Conservation (phyloP, 495 filamentous ascomycete genomes). For the Rostrohypoxylon terebratum region DNA sequence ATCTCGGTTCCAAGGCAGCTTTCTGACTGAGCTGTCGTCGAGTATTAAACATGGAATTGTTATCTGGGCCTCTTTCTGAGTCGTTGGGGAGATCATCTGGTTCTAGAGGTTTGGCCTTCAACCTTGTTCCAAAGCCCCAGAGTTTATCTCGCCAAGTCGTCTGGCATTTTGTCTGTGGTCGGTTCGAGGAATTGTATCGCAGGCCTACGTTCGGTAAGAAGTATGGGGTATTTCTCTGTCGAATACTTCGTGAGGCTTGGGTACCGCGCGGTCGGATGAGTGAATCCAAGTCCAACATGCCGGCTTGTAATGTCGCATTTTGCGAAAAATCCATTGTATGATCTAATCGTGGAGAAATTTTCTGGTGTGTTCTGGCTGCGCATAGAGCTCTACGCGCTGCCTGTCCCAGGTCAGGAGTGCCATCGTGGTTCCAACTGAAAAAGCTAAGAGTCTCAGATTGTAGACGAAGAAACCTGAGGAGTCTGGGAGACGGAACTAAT, state of each 20-base stretch:
- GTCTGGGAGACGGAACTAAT: slow-evolving; percentile 66
- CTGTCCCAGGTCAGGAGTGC: slow-evolving; percentile 42
- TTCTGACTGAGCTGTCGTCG: slow-evolving; percentile 74
- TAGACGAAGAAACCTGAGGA: slow-evolving; percentile 71
- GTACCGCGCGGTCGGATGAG: slow-evolving; percentile 50
- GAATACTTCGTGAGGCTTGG: slow-evolving; percentile 15
- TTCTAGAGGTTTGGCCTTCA: slow-evolving; percentile 52
- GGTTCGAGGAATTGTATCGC: slow-evolving; percentile 53
- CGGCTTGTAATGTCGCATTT: slow-evolving; percentile 54
- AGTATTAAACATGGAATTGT: slow-evolving; percentile 65
- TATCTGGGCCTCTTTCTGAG: slow-evolving; percentile 60
- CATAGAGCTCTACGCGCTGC: slow-evolving; percentile 36
- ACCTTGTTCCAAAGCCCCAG: slow-evolving; percentile 58
- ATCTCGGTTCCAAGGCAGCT: slow-evolving; percentile 79
- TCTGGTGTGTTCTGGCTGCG: slow-evolving; percentile 39
- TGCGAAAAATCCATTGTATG: slow-evolving; percentile 14
- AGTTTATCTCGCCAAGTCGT: slow-evolving; percentile 68
- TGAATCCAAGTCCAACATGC: slow-evolving; percentile 58
- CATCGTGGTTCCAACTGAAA: slow-evolving; percentile 60
- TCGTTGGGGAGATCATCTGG: slow-evolving; percentile 66
- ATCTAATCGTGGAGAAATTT: slow-evolving; percentile 20
- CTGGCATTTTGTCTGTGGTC: slow-evolving; percentile 55
- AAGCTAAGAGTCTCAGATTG: slow-evolving; percentile 67
- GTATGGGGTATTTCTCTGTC: slow-evolving; percentile 28
- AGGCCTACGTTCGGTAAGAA: slow-evolving; percentile 31